phyloP scores from a whole-genome alignment of 805 yeast species.

The Metschnikowia matae region DNA sequence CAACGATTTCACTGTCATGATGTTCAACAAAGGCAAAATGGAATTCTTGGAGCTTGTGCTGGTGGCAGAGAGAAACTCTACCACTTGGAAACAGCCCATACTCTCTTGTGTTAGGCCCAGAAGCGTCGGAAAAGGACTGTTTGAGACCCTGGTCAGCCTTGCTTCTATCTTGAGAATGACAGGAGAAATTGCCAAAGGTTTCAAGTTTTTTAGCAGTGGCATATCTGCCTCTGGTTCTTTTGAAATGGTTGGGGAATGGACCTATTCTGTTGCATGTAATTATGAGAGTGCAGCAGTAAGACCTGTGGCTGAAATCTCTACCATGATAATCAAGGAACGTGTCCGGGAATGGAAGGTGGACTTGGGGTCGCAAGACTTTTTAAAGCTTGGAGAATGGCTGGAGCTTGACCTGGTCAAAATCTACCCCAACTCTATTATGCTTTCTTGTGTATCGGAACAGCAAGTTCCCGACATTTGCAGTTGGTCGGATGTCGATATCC shows the following conservation, averaged over 20 bases:
- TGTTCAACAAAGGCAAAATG: not conserved
- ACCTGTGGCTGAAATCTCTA: conserved; percentile 10
- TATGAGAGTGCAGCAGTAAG: conserved; percentile 6
- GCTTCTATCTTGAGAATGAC: not conserved
- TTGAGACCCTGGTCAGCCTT: conserved; percentile 8
- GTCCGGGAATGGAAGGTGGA: conserved; percentile 10
- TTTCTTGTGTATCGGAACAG: conserved; percentile 15
- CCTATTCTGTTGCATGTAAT: conserved; percentile 9
- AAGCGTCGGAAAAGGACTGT: conserved; percentile 6
- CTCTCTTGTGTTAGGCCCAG: conserved; percentile 9
- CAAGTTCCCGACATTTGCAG: conserved; percentile 11
- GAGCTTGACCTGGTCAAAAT: conserved; percentile 4
- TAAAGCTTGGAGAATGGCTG: conserved; percentile 7
- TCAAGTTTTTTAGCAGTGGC: conserved; percentile 6
- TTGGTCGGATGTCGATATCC: conserved; percentile 9
- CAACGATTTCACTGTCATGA: not conserved
- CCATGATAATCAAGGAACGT: conserved; percentile 3
- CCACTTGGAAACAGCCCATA: conserved; percentile 7
- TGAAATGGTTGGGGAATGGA: not conserved
- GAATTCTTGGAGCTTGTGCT: conserved; percentile 4
- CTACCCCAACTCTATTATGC: conserved; percentile 8
- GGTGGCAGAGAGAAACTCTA: conserved; percentile 2
- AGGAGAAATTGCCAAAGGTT: conserved; percentile 2
- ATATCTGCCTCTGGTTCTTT: not conserved
- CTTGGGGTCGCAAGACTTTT: not conserved